phyloP scores from a whole-genome alignment of 1,284 basidiomycete species.

The Phellinidium pouzarii region DNA sequence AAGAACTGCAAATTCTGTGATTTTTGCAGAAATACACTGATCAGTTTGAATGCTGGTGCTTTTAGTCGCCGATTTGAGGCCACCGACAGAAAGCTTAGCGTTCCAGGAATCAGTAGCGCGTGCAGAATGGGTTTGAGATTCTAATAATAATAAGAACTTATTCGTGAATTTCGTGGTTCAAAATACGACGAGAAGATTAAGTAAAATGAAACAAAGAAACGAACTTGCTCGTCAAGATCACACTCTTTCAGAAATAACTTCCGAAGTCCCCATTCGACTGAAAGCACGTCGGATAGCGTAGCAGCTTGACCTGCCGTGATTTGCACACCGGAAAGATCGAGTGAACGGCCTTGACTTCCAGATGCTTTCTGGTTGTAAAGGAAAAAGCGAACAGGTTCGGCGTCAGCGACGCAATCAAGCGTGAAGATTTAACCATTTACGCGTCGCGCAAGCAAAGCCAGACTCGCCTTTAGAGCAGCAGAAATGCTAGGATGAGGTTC shows the following conservation, averaged over 20 bases:
- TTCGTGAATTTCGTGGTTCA: slow-evolving; percentile 14
- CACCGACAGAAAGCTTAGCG: slow-evolving; percentile 78
- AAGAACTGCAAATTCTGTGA: slow-evolving; percentile 75
- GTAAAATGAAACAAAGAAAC: slow-evolving; percentile 27
- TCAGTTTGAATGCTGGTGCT: slow-evolving; percentile 68
- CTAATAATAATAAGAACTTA: slow-evolving; percentile 39
- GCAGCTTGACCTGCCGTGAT: slow-evolving; percentile 65
- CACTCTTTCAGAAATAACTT: slow-evolving; percentile 79
- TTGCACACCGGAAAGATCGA: slow-evolving; percentile 75
- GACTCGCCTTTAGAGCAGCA: slow-evolving; percentile 62
- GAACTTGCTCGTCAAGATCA: slow-evolving; percentile 72
- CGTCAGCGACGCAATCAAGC: background rate
- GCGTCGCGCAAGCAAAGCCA: slow-evolving; percentile 19
- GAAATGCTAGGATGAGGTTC: slow-evolving; percentile 58
- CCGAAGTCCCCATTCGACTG: slow-evolving; percentile 83
- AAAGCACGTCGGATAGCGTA: slow-evolving; percentile 82
- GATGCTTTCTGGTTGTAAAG: slow-evolving; percentile 40
- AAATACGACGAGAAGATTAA: background rate
- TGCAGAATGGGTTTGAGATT: slow-evolving; percentile 87
- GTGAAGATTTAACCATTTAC: slow-evolving; percentile 12
- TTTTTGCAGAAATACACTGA: slow-evolving; percentile 76
- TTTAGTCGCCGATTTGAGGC: slow-evolving; percentile 84
- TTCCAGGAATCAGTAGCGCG: slow-evolving; percentile 79
- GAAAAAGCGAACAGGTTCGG: slow-evolving; percentile 1
- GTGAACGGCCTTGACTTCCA: slow-evolving; percentile 50